phyloP scores from a whole-genome alignment of 1,284 basidiomycete species.

The Fomitopsis palustris region DNA sequence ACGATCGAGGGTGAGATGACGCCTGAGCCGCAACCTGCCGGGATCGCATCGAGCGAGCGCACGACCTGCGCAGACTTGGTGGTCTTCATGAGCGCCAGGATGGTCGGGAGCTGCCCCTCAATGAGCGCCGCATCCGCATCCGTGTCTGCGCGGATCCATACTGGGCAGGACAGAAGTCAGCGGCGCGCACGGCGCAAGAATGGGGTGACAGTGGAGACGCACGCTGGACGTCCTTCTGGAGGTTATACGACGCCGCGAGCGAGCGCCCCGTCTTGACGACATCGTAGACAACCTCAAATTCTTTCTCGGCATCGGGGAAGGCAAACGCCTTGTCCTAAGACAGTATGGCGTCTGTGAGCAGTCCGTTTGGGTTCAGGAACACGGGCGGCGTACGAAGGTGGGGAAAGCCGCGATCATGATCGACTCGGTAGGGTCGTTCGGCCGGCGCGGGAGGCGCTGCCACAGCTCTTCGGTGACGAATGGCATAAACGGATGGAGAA shows the following conservation, averaged over 20 bases:
- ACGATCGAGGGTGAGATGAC: conserved; percentile 76
- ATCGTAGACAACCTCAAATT: conserved; percentile 87
- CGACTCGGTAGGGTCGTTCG: conserved; percentile 78
- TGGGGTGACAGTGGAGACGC: conserved; percentile 21
- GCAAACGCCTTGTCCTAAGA: conserved; percentile 60
- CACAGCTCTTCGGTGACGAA: conserved; percentile 98
- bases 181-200: neutral
- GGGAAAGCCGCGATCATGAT: conserved; percentile 92
- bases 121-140: conserved; percentile 66
- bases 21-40: conserved; percentile 84
- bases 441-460: conserved; percentile 90
- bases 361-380: neutral
- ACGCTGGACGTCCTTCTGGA: conserved; percentile 88
- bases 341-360: neutral
- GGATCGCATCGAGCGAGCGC: conserved; percentile 55
- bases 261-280: conserved; percentile 81
- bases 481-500: conserved; percentile 99
- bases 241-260: conserved; percentile 86
- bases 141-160: conserved; percentile 75
- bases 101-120: conserved; percentile 70
- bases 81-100: conserved; percentile 86
- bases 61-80: conserved; percentile 65
- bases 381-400: conserved; percentile 53
- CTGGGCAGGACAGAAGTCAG: conserved; percentile 35
- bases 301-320: conserved; percentile 74